Conservation (phyloP, 345 rosid genomes). For the Kernera saxatilis region DNA sequence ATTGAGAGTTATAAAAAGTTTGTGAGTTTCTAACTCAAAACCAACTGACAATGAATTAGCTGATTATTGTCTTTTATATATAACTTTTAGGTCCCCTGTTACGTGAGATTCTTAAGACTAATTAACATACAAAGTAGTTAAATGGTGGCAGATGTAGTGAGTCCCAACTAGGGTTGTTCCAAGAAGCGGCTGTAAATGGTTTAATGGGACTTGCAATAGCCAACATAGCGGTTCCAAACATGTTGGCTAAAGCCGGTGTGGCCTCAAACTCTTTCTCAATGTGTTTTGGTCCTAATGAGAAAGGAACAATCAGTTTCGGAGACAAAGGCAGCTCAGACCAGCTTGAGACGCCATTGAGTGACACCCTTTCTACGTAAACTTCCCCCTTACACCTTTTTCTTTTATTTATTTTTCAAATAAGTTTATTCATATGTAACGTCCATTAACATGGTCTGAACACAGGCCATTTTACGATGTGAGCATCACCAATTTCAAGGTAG, state of each 20-base stretch:
- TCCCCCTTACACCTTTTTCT: neutral
- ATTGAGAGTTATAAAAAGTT: neutral
- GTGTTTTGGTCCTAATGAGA: slow-evolving; percentile 68
- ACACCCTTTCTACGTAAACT: slow-evolving; percentile 42
- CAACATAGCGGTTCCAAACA: slow-evolving; percentile 71
- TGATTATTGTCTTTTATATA: neutral
- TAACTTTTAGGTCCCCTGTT: neutral
- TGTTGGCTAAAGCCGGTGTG: slow-evolving; percentile 58
- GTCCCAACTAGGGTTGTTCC: slow-evolving; percentile 67
- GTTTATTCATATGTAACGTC: neutral
- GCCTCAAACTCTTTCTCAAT: slow-evolving; percentile 78
- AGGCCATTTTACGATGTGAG: slow-evolving; percentile 74
- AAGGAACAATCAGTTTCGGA: slow-evolving; percentile 88
- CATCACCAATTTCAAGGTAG: slow-evolving; percentile 51
- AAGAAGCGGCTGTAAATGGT: slow-evolving; percentile 76
- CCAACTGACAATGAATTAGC: neutral
- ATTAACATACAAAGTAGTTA: neutral
- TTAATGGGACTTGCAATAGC: slow-evolving; percentile 82
- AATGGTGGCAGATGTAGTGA: slow-evolving; percentile 65
- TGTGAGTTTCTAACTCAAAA: neutral
- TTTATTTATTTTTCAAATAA: neutral
- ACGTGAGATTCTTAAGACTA: neutral
- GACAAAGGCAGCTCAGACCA: slow-evolving; percentile 82
- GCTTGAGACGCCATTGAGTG: slow-evolving; percentile 71
- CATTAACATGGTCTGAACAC: neutral